A percentile compares a stretch with the other conserved stretches of the same genome.
Conservation (phyloP, 1,284 basidiomycete genomes). For the Tilletia horrida region DNA sequence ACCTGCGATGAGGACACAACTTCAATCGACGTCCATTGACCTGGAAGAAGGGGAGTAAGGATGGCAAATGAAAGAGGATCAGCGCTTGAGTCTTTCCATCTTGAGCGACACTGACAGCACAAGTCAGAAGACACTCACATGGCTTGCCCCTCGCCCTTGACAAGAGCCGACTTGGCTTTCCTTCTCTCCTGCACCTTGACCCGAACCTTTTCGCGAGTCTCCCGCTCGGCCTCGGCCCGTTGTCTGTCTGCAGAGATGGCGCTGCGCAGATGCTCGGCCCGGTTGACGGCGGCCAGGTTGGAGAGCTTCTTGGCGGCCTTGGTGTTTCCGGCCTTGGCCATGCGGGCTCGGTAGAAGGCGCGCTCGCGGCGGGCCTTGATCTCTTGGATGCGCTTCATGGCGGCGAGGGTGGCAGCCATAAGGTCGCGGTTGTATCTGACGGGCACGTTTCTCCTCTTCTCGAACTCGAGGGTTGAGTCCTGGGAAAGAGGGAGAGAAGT, state of each 20-base stretch:
- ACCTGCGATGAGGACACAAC: not conserved
- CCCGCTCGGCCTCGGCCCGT: conserved; percentile 1
- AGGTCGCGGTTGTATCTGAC: conserved; percentile 96
- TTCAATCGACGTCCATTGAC: conserved; percentile 19
- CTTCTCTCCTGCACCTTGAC: conserved; percentile 19
- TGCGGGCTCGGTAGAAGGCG: conserved; percentile 69
- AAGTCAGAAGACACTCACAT: conserved; percentile 13
- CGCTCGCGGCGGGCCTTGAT: conserved; percentile 86
- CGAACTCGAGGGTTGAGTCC: conserved; percentile 97
- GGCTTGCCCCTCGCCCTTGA: conserved; percentile 17
- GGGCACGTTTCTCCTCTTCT: conserved; percentile 96
- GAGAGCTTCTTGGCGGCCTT: conserved; percentile 42
- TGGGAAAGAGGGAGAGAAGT: not conserved
- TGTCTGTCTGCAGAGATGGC: conserved; percentile 21
- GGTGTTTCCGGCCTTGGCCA: conserved; percentile 47
- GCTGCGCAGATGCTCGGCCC: conserved; percentile 41
- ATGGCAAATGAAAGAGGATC: not conserved
- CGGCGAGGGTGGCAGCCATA: conserved; percentile 87
- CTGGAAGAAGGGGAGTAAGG: not conserved
- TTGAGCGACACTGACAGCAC: not conserved
- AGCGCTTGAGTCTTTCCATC: not conserved
- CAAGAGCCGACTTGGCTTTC: conserved; percentile 21
- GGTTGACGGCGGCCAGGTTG: conserved; percentile 47
- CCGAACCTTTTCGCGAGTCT: conserved; percentile 14
- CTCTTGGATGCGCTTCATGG: conserved; percentile 92